A percentile compares a stretch with the other conserved stretches of the same genome.
These are phyloP conservation scores for Neonectria magnoliae DNA, from an alignment of 2,329 filamentous ascomycete species.

Conservation along the genomic window DNA sequence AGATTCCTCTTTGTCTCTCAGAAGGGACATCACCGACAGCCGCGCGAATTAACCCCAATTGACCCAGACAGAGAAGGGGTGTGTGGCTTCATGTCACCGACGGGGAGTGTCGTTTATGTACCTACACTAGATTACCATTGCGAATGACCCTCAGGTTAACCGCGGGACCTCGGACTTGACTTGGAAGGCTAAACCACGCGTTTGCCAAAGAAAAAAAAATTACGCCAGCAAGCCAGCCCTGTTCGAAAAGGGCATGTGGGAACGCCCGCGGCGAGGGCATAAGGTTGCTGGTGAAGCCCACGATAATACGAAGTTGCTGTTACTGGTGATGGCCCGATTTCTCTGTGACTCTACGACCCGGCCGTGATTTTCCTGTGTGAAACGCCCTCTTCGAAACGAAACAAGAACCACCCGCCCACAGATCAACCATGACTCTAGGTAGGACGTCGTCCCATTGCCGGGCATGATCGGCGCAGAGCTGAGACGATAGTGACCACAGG, in stretches of 20 bases:
- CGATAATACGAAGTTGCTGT: slow-evolving; percentile 11
- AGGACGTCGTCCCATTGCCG: slow-evolving; percentile 3
- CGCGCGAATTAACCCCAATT: slow-evolving; percentile 1
- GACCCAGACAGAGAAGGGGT: neutral
- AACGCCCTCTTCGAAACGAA: neutral
- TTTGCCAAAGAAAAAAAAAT: neutral
- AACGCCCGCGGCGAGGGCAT: slow-evolving; percentile 17
- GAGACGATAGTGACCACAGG: slow-evolving; percentile 27
- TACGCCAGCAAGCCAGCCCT: neutral
- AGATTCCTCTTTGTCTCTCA: neutral
- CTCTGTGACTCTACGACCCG: slow-evolving; percentile 1
- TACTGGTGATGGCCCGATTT: slow-evolving; percentile 9
- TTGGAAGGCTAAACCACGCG: slow-evolving; percentile 14
- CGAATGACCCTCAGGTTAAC: neutral
- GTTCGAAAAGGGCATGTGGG: slow-evolving; percentile 25
- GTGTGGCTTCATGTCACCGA: neutral
- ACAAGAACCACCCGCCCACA: neutral
- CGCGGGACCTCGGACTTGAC: slow-evolving; percentile 6
- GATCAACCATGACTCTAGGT: slow-evolving; percentile 35
- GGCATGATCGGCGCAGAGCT: neutral
- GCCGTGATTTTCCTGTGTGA: neutral
- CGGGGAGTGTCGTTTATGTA: neutral
- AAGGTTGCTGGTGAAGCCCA: slow-evolving; percentile 3
- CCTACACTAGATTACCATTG: too few species aligned
- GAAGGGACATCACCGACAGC: slow-evolving; percentile 4